Evolutionary conservation across 2,329 filamentous ascomycete species (phyloP).

Genomic region (Sclerotinia sclerotiorum): DNA sequence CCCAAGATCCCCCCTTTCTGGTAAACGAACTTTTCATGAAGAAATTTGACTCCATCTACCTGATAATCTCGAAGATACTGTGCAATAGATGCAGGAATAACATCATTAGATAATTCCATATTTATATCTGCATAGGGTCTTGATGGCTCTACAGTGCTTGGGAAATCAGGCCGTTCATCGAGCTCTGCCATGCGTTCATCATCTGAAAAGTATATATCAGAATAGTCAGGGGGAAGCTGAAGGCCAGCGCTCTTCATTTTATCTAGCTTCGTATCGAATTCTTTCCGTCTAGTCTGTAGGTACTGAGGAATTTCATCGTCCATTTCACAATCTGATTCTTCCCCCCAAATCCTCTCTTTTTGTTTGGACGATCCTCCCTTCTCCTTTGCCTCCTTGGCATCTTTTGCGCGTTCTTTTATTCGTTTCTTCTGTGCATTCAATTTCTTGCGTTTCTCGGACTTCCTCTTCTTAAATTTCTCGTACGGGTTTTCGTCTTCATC

Average conservation of each 20-base stretch:
- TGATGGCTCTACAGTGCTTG: constrained; percentile 59
- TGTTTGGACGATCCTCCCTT: constrained; percentile 30
- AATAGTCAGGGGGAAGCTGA: constrained; percentile 74
- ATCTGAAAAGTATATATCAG: constrained; percentile 74
- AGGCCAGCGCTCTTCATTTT: constrained; percentile 66
- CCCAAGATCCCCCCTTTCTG: constrained; percentile 78
- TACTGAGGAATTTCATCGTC: constrained; percentile 64
- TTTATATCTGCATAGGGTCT: constrained; percentile 72
- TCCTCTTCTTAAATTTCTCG: constrained; percentile 62
- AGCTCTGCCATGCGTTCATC: constrained; percentile 61
- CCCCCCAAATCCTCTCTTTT: constrained; percentile 35
- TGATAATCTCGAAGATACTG: constrained; percentile 94
- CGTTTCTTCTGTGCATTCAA: constrained; percentile 49
- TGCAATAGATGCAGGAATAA: constrained; percentile 85
- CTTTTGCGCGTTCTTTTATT: constrained; percentile 48
- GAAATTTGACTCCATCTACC: constrained; percentile 76
- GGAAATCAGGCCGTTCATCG: constrained; percentile 69
- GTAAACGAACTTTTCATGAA: constrained; percentile 86
- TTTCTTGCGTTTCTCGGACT: constrained; percentile 53
- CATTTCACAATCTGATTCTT: constrained; percentile 37
- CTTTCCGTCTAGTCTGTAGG: constrained; percentile 63
- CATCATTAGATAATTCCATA: constrained; percentile 70
- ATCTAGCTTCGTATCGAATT: constrained; percentile 64
- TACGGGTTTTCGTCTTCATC: constrained; percentile 57
- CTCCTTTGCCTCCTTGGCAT: constrained; percentile 35